These are phyloP conservation scores for Trichoderma orchidacearum DNA, from an alignment of 495 filamentous ascomycete genomes.

Conservation along the genomic window DNA sequence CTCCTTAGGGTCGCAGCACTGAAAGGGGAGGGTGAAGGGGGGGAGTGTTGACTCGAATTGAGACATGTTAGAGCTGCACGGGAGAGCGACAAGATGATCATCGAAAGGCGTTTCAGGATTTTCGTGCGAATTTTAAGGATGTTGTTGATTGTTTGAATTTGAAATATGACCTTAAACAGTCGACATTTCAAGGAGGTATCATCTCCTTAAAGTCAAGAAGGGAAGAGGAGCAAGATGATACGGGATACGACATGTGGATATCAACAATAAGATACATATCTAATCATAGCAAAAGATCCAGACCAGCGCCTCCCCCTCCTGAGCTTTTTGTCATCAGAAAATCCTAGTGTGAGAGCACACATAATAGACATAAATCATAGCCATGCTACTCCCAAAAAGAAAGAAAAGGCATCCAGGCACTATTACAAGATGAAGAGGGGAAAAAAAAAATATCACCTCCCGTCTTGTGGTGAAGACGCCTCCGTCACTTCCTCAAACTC, in stretches of 20 bases:
- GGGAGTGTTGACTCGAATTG: neutral
- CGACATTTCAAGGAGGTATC: neutral
- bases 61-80: neutral
- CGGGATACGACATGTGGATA: neutral
- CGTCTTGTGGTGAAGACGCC: slow-evolving; percentile 14
- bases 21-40: slow-evolving; percentile 3
- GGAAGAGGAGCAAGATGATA: neutral
- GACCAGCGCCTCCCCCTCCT: neutral
- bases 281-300: slow-evolving; percentile 3
- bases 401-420: neutral
- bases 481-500: slow-evolving; percentile 30
- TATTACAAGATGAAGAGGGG: neutral
- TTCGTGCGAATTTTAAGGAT: neutral
- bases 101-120: neutral
- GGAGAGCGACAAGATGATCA: neutral
- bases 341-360: neutral
- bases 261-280: neutral
- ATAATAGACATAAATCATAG: neutral
- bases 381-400: neutral
- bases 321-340: neutral
- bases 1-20: slow-evolving; percentile 12
- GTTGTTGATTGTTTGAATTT: neutral
- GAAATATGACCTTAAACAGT: neutral
- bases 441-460: neutral
- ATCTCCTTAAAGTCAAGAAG: neutral